Base-by-base conservation (phyloP, 2,329 filamentous ascomycete genomes). In the Fusarium coffeatum region DNA sequence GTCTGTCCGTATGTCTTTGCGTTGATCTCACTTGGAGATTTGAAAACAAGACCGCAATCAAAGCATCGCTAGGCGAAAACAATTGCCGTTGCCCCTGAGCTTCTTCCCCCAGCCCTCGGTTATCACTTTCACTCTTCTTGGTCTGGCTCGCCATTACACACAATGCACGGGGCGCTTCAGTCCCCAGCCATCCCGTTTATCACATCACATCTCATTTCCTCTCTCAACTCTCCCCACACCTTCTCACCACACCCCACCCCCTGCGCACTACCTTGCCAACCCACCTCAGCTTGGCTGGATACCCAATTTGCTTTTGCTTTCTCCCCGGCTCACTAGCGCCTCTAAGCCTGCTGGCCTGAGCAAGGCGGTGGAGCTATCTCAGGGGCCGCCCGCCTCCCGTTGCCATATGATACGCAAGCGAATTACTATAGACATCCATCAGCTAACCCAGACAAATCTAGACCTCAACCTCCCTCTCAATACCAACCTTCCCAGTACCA, bases 401-500 rank as follows among this genome's bases (percentile, higher is more conserved):
- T 75, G 73, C 73, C 73, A 75, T 75, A 74, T 76, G 74, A 76
- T 72, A 76, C 74, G 71, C 74, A 76, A 74, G 66, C 74, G 72
- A 75, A 53, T 66, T 75, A 66, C 72, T 71, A 70, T 72, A 74
- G 71, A 71, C 57, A 62, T 72, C 65, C 72, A 69, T 75, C 74
- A 72, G 72, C 76, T 76, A 78, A 75, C 75, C 64, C 69, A 72
- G 70, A 69, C 63, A 72, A 69, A 70, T 63, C 63, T 72, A 80
- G 78, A 76, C 76, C 78, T 74, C 71, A 76, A 77, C 81, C 76
- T 76, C 74, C 73, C 72, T 76, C 77, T 72, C 76, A 83, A 76
- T 89, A 88, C 63, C 61, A 64, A 76, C 74, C 74, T 71, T 76
- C 76, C 70, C 75, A 83, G 42, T 64, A 88, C 62, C 60, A 63